Base-by-base conservation (phyloP, 1,139 yeast genomes). In the Geotrichum klebahnii region DNA sequence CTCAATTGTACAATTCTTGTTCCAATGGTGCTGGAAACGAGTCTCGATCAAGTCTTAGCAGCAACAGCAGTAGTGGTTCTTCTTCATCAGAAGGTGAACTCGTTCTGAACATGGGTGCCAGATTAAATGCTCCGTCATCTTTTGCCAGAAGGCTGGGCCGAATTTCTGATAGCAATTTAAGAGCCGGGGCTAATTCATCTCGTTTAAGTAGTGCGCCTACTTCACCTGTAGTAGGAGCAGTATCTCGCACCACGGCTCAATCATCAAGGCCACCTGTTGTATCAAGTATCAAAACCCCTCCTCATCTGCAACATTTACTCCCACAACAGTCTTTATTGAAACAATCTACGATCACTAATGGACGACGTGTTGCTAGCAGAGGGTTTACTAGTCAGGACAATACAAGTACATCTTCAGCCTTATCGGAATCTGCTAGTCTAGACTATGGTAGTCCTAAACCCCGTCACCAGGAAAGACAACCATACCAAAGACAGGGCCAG, bases 141-240 rank as follows among this genome's bases (percentile, higher is more conserved):
- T 12, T 23, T 28, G 43, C 37, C 5, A 19, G 31, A 6, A 12
- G 50, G n/a, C 37, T 40, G 10, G 32, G 26, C 17, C 40, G 50
- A 4, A 40, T 17, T 5, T 46, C 50, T 6, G 50, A 46, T n/a
- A 22, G 45, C 28, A 46, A 46, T 32, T 20, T 46, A 22, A 20
- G 43, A 9, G 14, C 33, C 9, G 22, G 32, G 9, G 23, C 19
- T 14, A 17, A 20, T 6, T n/a, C 28, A 28, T 23, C n/a, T 8
- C 8, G n/a, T 6, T 16, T 19, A 14, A 14, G 22, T 26, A 8
- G 23, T 9, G 41, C 19, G 14, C 4, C 14, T 31, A 4, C 29
- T 4, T n/a, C n/a, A 16, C 26, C 9, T 4, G 17, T n/a, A 8
- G 38, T 19, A 4, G 2, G 6, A 3, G 16, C 28, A 16, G n/a